Percentiles rank a stretch among this genome's conserved stretches.
Conservation (phyloP, 345 rosid genomes). For the Angophora floribunda region DNA sequence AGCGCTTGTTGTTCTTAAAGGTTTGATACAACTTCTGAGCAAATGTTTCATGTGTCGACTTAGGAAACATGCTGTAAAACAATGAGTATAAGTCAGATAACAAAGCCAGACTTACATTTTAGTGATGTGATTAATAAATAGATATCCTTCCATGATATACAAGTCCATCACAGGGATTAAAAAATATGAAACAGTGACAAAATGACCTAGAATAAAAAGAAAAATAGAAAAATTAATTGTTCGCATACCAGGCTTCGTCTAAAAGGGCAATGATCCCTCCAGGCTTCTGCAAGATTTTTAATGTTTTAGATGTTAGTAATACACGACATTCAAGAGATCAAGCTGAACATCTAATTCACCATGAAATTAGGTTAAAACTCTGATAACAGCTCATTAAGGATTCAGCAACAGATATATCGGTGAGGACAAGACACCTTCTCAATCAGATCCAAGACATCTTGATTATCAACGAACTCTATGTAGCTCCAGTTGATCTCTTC, state of each 20-base stretch:
- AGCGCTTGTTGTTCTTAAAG: slow-evolving; percentile 89
- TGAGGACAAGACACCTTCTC: slow-evolving; percentile 52
- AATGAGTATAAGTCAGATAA: slow-evolving; percentile 5
- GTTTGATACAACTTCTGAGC: slow-evolving; percentile 98
- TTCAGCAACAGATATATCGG: background rate
- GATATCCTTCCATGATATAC: background rate
- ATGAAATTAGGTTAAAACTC: background rate
- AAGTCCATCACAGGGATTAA: background rate
- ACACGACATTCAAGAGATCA: background rate
- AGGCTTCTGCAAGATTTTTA: slow-evolving; percentile 55
- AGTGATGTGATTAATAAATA: background rate
- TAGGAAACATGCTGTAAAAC: slow-evolving; percentile 87
- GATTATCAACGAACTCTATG: slow-evolving; percentile 98
- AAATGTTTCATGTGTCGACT: slow-evolving; percentile 98
- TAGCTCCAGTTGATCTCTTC: slow-evolving; percentile 99
- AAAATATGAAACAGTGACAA: background rate
- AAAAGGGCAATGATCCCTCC: slow-evolving; percentile 97
- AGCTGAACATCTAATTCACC: background rate
- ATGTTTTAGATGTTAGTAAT: background rate
- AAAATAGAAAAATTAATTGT: background rate
- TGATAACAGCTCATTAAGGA: background rate
- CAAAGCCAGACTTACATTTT: background rate
- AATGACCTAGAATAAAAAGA: background rate
- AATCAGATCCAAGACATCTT: slow-evolving; percentile 95
- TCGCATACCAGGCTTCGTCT: slow-evolving; percentile 92